Base-by-base conservation (phyloP, 2,329 filamentous ascomycete species). In the Pseudogymnoascus sp. region DNA sequence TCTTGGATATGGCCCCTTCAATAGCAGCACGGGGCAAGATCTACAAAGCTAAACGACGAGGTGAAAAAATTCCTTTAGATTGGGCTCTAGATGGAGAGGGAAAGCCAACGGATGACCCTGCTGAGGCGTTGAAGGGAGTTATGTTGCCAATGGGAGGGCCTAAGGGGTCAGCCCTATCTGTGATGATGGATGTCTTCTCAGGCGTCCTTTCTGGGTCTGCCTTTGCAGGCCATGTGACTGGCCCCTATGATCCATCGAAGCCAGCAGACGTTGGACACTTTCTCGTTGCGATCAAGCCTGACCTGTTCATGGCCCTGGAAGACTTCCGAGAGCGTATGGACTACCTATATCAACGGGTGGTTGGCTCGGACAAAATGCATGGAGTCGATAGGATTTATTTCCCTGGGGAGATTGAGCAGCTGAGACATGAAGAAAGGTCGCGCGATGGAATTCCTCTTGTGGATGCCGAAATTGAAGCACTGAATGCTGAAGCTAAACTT, bases 251-350 rank as follows among this genome's bases (percentile, higher is more conserved):
- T 70, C 28, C 19, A 47, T 47, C 28, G 86, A 0, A 82, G 78
- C 71, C 79, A 79, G 63, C 89, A 87, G 74, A 78, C 92, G 6
- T 81, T 93, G 77, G 90, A 89, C 0, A 87, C 91, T 5, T 88
- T 84, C 5, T 89, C 89, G 0, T 84, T 93, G 60, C 86, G 89
- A 0, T 91, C 68, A 90, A 89, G 71, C 88, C 89, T 0, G 88
- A 91, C 69, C 76, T 92, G 17, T 92, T 92, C 66, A 84, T 92
- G 82, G 79, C 79, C 61, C 67, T 88, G 65, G 85, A 88, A 0
- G 87, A 90, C 40, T 92, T 92, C 71, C 83, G 83, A 26, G 79
- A 80, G 61, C 77, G 87, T 7, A 85, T 87, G 79, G 77, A 80
- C 62, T 78, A 81, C 36, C 71, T 86, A 2, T 83, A 86, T 65